These are phyloP conservation scores for Umbelopsis sp. DNA, from an alignment of 371 early-diverging fungal genomes.

Conservation along the genomic window DNA sequence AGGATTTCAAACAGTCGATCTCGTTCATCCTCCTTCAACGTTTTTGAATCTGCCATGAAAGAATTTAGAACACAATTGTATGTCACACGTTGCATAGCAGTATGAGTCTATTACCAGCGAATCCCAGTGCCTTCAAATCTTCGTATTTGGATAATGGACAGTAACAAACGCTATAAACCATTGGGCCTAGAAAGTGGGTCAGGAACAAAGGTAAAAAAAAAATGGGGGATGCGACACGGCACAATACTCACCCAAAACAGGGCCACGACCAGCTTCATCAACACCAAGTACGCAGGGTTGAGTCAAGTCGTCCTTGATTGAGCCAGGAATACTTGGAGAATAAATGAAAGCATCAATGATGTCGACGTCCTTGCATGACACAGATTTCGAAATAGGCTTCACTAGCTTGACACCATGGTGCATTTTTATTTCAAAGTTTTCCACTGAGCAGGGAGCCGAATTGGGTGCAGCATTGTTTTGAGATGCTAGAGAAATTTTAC, in stretches of 20 bases:
- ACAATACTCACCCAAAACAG: slow-evolving; percentile 80
- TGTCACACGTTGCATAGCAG: background rate
- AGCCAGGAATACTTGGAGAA: background rate
- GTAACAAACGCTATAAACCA: slow-evolving; percentile 94
- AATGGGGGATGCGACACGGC: no score
- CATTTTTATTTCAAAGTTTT: background rate
- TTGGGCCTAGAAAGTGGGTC: slow-evolving; percentile 70
- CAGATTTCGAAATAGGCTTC: background rate
- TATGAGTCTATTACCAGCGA: slow-evolving; percentile 67
- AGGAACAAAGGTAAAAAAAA: background rate
- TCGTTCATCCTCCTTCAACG: slow-evolving; percentile 76
- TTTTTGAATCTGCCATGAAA: slow-evolving; percentile 80
- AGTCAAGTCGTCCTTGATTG: background rate
- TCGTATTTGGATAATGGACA: slow-evolving; percentile 66
- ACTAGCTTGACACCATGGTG: background rate
- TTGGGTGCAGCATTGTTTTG: background rate
- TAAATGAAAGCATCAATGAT: slow-evolving; percentile 4
- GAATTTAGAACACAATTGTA: background rate
- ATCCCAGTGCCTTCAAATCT: slow-evolving; percentile 70
- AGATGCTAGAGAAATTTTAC: no score
- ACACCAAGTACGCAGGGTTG: slow-evolving; percentile 88
- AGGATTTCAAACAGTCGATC: slow-evolving; percentile 71
- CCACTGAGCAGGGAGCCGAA: background rate
- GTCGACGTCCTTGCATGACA: background rate
- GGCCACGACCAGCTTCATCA: slow-evolving; percentile 99